A percentile compares a stretch with the other conserved stretches of the same genome.
Evolutionary conservation across 164 flowering plant genomes (phyloP).

Genomic region (Vitis labrusca): DNA sequence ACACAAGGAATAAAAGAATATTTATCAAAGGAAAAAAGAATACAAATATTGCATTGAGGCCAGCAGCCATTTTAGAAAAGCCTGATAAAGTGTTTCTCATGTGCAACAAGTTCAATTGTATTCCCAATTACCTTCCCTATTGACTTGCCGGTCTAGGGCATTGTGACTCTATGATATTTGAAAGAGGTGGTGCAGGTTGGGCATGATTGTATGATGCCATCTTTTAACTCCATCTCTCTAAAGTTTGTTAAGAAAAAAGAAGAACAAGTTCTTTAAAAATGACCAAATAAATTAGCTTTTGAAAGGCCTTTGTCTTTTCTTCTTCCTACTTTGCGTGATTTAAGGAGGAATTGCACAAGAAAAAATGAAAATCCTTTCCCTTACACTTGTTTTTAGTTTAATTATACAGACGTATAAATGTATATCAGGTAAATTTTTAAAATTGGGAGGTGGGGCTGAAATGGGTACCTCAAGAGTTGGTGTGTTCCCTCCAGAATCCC

Average conservation of each 20-base stretch:
- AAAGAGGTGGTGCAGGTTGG: no score
- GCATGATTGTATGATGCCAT: no score
- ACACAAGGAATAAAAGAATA: slow-evolving; percentile 23
- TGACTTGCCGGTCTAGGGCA: background rate
- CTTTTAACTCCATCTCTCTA: no score
- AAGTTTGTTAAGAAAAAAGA: no score
- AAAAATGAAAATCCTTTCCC: background rate
- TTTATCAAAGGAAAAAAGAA: slow-evolving; percentile 7
- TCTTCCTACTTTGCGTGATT: slow-evolving; percentile 5
- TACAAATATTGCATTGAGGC: background rate
- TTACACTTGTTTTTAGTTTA: background rate
- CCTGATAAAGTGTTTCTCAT: slow-evolving; percentile 8
- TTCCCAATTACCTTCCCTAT: background rate
- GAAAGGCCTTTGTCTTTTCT: slow-evolving; percentile 24
- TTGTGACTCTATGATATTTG: no score
- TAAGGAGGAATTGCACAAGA: slow-evolving; percentile 6
- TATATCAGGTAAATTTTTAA: no score
- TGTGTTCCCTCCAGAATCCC: slow-evolving; percentile 49
- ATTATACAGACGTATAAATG: no score
- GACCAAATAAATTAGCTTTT: slow-evolving; percentile 13
- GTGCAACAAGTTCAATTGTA: background rate
- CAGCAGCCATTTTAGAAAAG: slow-evolving; percentile 12
- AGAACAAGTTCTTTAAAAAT: background rate
- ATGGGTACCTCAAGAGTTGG: slow-evolving; percentile 70
- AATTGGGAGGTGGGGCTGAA: slow-evolving; percentile 1